Percentiles rank a stretch among this genome's conserved stretches.
Evolutionary conservation across 768 basidiomycete species (phyloP).

Genomic region (Coprinopsis strossmayeri): DNA sequence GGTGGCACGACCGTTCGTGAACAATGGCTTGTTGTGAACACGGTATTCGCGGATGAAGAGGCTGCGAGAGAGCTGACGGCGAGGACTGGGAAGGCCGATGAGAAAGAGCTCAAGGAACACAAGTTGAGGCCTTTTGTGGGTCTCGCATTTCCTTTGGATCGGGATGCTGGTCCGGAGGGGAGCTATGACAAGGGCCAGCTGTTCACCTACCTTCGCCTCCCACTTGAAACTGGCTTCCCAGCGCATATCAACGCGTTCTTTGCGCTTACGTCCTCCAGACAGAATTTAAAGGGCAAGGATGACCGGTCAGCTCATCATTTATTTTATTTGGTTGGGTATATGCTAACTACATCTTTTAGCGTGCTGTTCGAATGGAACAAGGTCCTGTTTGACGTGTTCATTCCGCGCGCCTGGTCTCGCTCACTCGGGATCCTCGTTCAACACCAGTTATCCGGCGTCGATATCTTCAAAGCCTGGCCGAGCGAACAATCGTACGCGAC

Average conservation of each 20-base stretch:
- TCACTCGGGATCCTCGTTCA: constrained; percentile 27
- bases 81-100: constrained; percentile 20
- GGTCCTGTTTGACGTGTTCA: constrained; percentile 35
- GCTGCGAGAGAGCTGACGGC: constrained; percentile 21
- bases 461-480: constrained; percentile 37
- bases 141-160: constrained; percentile 26
- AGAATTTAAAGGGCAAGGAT: constrained; percentile 35
- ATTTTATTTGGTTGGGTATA: not conserved
- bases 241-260: constrained; percentile 42
- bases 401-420: constrained; percentile 37
- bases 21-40: constrained; percentile 29
- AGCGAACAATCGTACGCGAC: constrained; percentile 21
- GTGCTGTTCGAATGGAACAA: constrained; percentile 42
- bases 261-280: constrained; percentile 37
- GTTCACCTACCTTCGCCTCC: constrained; percentile 44
- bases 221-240: constrained; percentile 37
- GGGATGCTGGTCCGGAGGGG: no score
- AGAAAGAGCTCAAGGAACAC: constrained; percentile 23
- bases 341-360: constrained; percentile 18
- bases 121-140: constrained; percentile 36
- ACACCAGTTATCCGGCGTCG: constrained; percentile 12
- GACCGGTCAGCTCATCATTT: constrained; percentile 31
- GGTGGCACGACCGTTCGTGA: constrained; percentile 10
- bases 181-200: constrained; percentile 28
- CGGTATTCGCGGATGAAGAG: constrained; percentile 18